Percentiles rank a stretch among this genome's conserved stretches.
phyloP scores from a whole-genome alignment of 768 basidiomycete species.

The Podaxis sp. region DNA sequence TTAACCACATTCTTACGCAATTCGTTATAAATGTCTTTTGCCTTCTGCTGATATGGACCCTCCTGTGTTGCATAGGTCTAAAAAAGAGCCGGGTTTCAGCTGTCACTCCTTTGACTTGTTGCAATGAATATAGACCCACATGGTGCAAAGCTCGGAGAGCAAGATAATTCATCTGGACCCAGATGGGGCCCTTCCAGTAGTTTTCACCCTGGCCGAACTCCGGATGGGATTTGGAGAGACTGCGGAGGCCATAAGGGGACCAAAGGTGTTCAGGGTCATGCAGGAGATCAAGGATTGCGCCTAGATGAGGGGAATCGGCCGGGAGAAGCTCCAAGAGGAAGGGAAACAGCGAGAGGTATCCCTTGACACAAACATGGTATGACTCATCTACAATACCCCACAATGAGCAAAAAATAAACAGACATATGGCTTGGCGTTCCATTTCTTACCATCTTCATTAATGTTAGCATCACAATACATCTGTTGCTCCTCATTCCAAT shows the following conservation, averaged over 20 bases:
- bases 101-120: neutral
- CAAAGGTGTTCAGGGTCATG: conserved; percentile 83
- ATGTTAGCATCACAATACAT: conserved; percentile 95
- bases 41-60: conserved; percentile 80
- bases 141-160: conserved; percentile 77
- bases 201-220: conserved; percentile 92
- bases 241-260: conserved; percentile 89
- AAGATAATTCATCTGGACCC: conserved; percentile 98
- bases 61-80: conserved; percentile 76
- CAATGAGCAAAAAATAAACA: neutral
- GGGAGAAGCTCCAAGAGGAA: conserved; percentile 82
- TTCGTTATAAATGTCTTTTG: conserved; percentile 76
- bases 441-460: conserved; percentile 70
- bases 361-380: conserved; percentile 85
- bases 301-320: conserved; percentile 75
- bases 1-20: conserved; percentile 81
- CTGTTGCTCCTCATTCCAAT: conserved; percentile 85
- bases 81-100: neutral
- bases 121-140: conserved; percentile 35
- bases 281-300: conserved; percentile 77
- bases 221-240: conserved; percentile 84
- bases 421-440: conserved; percentile 3
- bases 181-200: conserved; percentile 97
- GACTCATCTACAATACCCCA: conserved; percentile 70
- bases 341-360: conserved; percentile 94